phyloP scores from a whole-genome alignment of 2,329 filamentous ascomycete species.

The Blastomyces gilchristii region DNA sequence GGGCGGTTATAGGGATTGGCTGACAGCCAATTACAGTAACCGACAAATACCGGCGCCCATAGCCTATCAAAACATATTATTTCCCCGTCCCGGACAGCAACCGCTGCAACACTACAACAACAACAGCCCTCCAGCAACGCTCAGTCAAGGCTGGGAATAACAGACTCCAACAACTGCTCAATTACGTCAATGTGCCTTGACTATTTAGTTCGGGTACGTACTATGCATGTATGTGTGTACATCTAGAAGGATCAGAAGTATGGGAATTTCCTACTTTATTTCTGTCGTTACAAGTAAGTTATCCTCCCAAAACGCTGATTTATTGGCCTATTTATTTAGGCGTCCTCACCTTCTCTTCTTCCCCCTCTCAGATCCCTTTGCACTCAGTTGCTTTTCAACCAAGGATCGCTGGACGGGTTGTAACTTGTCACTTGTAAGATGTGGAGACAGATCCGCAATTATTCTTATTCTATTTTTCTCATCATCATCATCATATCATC shows the following conservation, averaged over 20 bases:
- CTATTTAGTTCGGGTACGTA: not conserved
- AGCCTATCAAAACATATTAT: not conserved
- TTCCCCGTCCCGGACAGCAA: not conserved
- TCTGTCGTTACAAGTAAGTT: no score
- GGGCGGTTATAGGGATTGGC: not conserved
- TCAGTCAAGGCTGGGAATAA: no score
- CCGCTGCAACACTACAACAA: not conserved
- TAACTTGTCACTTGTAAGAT: no score
- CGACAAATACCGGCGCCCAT: not conserved
- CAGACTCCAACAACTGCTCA: not conserved
- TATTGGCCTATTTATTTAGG: no score
- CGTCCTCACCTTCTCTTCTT: not conserved
- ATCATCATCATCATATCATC: no score
- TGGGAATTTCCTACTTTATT: no score
- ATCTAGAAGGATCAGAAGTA: no score
- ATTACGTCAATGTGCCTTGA: not conserved
- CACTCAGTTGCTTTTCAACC: not conserved
- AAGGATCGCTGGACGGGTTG: not conserved
- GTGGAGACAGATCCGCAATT: no score
- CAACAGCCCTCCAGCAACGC: not conserved
- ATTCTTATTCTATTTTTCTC: no score
- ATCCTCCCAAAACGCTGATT: no score
- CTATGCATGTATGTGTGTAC: not conserved
- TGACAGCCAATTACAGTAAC: not conserved
- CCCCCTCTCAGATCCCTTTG: not conserved